Base-by-base conservation (phyloP, 768 basidiomycete genomes). In the Lyophyllum semitale region DNA sequence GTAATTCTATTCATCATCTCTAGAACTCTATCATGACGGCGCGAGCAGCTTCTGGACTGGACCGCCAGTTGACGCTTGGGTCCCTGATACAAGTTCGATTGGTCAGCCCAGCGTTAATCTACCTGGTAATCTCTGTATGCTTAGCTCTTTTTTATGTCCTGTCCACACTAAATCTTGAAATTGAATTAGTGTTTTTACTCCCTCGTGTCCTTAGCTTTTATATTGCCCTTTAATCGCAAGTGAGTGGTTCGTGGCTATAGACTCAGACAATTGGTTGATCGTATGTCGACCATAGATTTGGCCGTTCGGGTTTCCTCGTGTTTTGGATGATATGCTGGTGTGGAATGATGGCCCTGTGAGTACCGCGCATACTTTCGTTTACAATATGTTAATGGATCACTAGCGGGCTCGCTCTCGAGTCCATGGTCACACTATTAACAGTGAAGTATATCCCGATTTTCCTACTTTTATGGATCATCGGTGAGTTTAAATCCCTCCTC, bases 251-350 rank as follows among this genome's bases (percentile, higher is more conserved):
- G 46, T 41, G 37, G 25, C 23, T 15, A 25, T 22, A 18, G 9
- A 41, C 18, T 22, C 23, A 12, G 20, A 8, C 46, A 23, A 13
- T 29, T n/a, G 11, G 38, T 1, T 44, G 9, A 30, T 9, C 29
- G 46, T 53, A 13, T 50, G n/a, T 17, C 32, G 51, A 3, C 17
- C 35, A 49, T 33, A 68, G 74, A 42, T 81, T 74, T 51, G 75
- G 75, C 33, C 63, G 57, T 43, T 62, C 65, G 0, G 81, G 83
- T 1, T 80, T 83, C 56, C 60, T 83, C 32, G 69, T 83, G 30
- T 83, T 77, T 58, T 84, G 81, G 83, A 80, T 82, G 79, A 68
- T 83, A 63, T 73, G 74, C 45, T 84, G 73, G 73, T 32, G 71
- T 46, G 75, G 69, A 23, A 83, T 83, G 82, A 61, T 69, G 23